These are phyloP conservation scores for Globisporangium cederbergense DNA, from an alignment of 352 stramenopile genomes.

Conservation along the genomic window DNA sequence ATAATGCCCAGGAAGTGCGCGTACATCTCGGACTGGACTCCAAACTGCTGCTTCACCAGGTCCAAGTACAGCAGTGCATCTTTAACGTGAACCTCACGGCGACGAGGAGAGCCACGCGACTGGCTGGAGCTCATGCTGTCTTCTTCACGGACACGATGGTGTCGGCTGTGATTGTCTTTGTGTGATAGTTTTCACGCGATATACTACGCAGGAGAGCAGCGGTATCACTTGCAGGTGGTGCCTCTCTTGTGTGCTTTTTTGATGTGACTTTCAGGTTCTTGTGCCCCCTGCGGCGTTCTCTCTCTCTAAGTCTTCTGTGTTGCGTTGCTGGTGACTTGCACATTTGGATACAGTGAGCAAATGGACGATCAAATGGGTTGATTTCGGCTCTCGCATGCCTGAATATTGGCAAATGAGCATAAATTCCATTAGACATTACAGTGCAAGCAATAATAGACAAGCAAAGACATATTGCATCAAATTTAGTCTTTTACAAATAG, in stretches of 20 bases:
- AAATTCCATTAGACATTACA: no score
- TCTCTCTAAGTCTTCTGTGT: no score
- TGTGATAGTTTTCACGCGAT: no score
- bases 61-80: neutral
- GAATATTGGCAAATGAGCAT: no score
- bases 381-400: neutral
- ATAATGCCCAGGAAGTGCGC: neutral
- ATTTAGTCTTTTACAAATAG: neutral
- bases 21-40: neutral
- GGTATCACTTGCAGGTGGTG: no score
- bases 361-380: neutral
- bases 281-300: no score
- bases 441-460: neutral
- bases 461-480: neutral
- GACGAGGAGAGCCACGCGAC: neutral
- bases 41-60: neutral
- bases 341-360: neutral
- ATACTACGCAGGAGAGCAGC: no score
- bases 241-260: no score
- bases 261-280: no score
- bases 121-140: neutral
- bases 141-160: neutral
- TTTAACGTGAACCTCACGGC: neutral
- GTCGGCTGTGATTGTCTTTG: neutral
- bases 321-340: no score